Evolutionary conservation across 768 basidiomycete genomes (phyloP).

Genomic region (Lactifluus hygrophoroides): DNA sequence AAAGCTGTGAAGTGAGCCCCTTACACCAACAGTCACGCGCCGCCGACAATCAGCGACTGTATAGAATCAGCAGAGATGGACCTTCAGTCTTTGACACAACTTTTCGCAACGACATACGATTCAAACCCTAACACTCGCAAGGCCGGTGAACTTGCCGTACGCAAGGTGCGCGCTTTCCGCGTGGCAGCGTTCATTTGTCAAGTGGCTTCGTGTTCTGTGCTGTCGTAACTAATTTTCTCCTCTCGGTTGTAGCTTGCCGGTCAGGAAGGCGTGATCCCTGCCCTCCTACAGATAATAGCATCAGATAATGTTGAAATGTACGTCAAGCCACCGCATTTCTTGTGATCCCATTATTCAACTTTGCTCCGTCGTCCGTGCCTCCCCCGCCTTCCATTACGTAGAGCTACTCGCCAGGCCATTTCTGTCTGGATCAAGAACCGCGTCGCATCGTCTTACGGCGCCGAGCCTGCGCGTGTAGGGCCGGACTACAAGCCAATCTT

Average conservation of each 20-base stretch:
- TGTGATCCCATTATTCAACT: background rate
- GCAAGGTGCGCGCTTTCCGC: constrained; percentile 46
- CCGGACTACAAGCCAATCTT: constrained; percentile 58
- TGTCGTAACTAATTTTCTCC: constrained; percentile 7
- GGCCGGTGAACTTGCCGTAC: constrained; percentile 78
- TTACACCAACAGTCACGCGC: background rate
- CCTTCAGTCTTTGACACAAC: constrained; percentile 62
- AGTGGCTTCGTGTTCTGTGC: background rate
- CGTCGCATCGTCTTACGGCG: constrained; percentile 55
- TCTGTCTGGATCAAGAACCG: constrained; percentile 90
- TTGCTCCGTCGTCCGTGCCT: background rate
- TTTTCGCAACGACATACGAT: constrained; percentile 74
- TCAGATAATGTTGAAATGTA: constrained; percentile 70
- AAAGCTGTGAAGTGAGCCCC: background rate
- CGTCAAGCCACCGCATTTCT: constrained; percentile 28
- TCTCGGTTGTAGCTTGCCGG: constrained; percentile 49
- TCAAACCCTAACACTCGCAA: constrained; percentile 84
- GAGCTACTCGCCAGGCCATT: constrained; percentile 76
- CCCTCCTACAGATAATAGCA: constrained; percentile 78
- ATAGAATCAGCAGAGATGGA: constrained; percentile 42
- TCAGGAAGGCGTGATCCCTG: constrained; percentile 78
- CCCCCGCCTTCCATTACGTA: constrained; percentile 26
- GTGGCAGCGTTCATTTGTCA: background rate
- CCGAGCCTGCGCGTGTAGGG: constrained; percentile 38
- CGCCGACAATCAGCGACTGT: background rate